Conservation (phyloP, 495 filamentous ascomycete genomes). For the Hypoxylon subgilvum region DNA sequence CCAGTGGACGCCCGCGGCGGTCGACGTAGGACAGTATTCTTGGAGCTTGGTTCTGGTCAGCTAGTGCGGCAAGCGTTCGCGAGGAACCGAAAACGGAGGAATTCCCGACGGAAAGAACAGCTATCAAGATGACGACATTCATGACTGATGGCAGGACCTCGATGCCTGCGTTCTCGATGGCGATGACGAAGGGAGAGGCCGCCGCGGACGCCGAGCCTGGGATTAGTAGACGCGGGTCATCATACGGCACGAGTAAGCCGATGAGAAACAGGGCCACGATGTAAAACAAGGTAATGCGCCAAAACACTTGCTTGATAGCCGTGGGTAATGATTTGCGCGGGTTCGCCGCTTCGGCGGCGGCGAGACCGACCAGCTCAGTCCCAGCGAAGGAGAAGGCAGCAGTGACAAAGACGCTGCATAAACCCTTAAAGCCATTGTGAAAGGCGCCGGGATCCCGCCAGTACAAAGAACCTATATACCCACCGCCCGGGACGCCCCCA, state of each 20-base stretch:
- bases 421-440: conserved; percentile 89
- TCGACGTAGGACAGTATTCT: conserved; percentile 80
- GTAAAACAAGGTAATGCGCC: conserved; percentile 91
- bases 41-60: conserved; percentile 85
- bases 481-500: conserved; percentile 74
- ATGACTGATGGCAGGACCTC: conserved; percentile 77
- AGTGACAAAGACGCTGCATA: conserved; percentile 92
- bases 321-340: conserved; percentile 85
- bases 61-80: conserved; percentile 82
- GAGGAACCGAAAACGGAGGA: conserved; percentile 86
- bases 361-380: conserved; percentile 91
- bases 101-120: conserved; percentile 87
- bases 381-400: conserved; percentile 92
- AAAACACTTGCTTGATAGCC: conserved; percentile 93
- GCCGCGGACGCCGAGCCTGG: conserved; percentile 62
- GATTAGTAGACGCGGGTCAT: conserved; percentile 63
- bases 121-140: conserved; percentile 89
- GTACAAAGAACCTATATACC: conserved; percentile 82
- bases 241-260: conserved; percentile 76
- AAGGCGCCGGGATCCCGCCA: conserved; percentile 91
- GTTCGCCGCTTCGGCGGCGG: conserved; percentile 85
- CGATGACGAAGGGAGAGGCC: conserved; percentile 88
- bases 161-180: conserved; percentile 81
- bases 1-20: conserved; percentile 78
- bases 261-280: conserved; percentile 75